phyloP scores from a whole-genome alignment of 2,329 filamentous ascomycete species.

The Aureobasidium zeae region DNA sequence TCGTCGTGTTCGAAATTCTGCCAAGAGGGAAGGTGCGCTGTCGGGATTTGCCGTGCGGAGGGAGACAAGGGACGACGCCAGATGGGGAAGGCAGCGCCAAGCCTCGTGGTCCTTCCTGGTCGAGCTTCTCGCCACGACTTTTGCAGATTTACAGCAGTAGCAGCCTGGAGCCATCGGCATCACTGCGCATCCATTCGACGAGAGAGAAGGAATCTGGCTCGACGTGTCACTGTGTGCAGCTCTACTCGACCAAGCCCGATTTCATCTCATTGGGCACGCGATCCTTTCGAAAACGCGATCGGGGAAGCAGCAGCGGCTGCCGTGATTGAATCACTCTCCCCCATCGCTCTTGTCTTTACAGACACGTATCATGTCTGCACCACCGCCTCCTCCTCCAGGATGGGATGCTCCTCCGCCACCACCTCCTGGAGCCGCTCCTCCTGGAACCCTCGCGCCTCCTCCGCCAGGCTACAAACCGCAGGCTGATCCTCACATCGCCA shows the following conservation, averaged over 20 bases:
- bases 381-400: slow-evolving; percentile 61
- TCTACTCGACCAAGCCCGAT: not conserved
- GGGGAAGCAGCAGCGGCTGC: slow-evolving; percentile 15
- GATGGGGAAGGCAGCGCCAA: not conserved
- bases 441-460: slow-evolving; percentile 51
- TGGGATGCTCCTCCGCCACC: slow-evolving; percentile 45
- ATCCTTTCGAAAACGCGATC: not conserved
- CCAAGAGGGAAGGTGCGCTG: slow-evolving; percentile 1
- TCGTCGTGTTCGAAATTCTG: not conserved
- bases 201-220: not conserved
- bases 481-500: slow-evolving; percentile 74
- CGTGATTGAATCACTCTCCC: slow-evolving; percentile 14
- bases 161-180: slow-evolving; percentile 7
- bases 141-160: slow-evolving; percentile 2
- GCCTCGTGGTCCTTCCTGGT: slow-evolving; percentile 1
- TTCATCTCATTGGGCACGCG: no score
- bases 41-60: not conserved
- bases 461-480: slow-evolving; percentile 78
- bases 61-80: no score
- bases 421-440: slow-evolving; percentile 40
- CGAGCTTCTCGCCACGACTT: slow-evolving; percentile 13
- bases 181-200: slow-evolving; percentile 1
- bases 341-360: slow-evolving; percentile 1
- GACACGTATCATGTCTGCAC: slow-evolving; percentile 44
- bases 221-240: slow-evolving; percentile 2